These are phyloP conservation scores for Lentinula novae-zelandiae DNA, from an alignment of 1,284 basidiomycete species.

Conservation along the genomic window DNA sequence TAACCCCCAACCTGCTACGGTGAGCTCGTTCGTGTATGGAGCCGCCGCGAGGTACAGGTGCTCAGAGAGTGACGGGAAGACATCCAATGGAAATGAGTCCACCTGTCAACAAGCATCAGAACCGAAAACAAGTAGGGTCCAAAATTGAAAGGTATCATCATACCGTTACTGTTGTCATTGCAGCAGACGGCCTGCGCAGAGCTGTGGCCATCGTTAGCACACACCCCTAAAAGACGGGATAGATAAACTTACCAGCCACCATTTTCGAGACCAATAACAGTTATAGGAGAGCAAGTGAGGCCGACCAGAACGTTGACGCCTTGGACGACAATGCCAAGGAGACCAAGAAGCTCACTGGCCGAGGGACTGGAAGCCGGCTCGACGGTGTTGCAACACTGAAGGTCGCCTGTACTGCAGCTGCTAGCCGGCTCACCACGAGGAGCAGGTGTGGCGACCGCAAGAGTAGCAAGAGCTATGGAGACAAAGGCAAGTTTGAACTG, in stretches of 20 bases:
- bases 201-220: neutral
- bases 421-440: conserved; percentile 9
- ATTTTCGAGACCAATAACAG: conserved; percentile 15
- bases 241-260: conserved; percentile 21
- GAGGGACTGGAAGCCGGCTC: neutral
- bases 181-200: conserved; percentile 8
- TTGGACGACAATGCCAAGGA: conserved; percentile 11
- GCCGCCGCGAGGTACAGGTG: neutral
- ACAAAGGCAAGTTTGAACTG: conserved; percentile 10
- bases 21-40: neutral
- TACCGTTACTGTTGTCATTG: conserved; percentile 8
- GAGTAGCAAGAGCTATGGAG: conserved; percentile 9
- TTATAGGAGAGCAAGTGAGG: conserved; percentile 21
- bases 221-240: neutral
- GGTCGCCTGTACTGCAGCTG: conserved; percentile 6
- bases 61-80: conserved; percentile 20
- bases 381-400: conserved; percentile 13
- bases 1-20: too few species aligned
- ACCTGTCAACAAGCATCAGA: neutral
- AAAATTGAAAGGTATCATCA: neutral
- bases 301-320: conserved; percentile 11
- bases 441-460: conserved; percentile 16
- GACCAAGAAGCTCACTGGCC: neutral
- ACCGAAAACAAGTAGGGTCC: neutral
- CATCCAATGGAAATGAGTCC: conserved; percentile 24